phyloP scores from a whole-genome alignment of 208 protist species.

The Lotmaria passim region DNA sequence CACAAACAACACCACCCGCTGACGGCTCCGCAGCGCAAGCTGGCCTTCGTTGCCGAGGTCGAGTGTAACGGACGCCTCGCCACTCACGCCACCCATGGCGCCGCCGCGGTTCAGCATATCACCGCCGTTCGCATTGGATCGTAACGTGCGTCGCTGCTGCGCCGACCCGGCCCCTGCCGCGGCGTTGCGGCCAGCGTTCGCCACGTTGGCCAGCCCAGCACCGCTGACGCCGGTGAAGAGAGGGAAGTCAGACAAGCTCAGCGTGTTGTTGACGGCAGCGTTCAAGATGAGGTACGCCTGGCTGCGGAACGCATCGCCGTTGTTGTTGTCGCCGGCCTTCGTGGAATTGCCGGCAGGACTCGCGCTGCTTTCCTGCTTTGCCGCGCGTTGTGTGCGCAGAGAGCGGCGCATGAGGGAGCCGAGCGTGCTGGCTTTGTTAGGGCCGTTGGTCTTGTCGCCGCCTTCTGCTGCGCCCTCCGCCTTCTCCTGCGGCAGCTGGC shows the following conservation, averaged over 20 bases:
- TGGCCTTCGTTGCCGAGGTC: slow-evolving; percentile 62
- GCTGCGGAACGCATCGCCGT: slow-evolving; percentile 46
- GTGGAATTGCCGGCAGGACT: slow-evolving; percentile 8
- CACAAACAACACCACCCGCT: slow-evolving; percentile 76
- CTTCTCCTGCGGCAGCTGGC: slow-evolving; percentile 40
- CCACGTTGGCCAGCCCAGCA: slow-evolving; percentile 11
- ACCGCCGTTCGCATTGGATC: background rate
- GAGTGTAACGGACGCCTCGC: slow-evolving; percentile 29
- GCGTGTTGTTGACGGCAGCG: slow-evolving; percentile 45
- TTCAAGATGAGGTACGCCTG: slow-evolving; percentile 72
- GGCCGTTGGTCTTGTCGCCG: slow-evolving; percentile 17
- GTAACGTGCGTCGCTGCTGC: slow-evolving; percentile 22
- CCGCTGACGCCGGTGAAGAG: slow-evolving; percentile 37
- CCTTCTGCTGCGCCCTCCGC: slow-evolving; percentile 6
- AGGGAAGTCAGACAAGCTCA: slow-evolving; percentile 69
- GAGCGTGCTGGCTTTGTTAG: background rate
- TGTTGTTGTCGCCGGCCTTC: slow-evolving; percentile 2
- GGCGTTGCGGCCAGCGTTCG: background rate
- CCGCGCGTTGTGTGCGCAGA: slow-evolving; percentile 23
- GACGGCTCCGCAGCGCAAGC: slow-evolving; percentile 43
- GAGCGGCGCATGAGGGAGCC: slow-evolving; percentile 27
- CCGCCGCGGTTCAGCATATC: slow-evolving; percentile 9
- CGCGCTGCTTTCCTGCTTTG: slow-evolving; percentile 1
- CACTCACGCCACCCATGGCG: slow-evolving; percentile 4
- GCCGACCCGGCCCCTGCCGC: slow-evolving; percentile 11